A percentile compares a stretch with the other conserved stretches of the same genome.
Conservation (phyloP, 2,329 filamentous ascomycete genomes). For the Fusarium napiforme region DNA sequence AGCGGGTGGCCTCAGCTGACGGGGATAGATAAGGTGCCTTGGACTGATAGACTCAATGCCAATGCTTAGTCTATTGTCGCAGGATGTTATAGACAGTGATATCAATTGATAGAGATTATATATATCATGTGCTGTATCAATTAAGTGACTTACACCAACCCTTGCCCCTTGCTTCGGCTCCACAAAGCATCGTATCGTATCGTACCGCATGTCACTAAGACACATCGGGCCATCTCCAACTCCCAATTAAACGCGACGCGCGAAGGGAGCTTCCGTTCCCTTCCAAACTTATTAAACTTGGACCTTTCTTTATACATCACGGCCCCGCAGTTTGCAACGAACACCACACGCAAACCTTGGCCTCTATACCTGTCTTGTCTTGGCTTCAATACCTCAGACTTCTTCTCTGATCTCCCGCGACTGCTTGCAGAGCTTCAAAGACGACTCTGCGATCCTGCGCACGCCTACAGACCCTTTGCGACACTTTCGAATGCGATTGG, state of each 20-base stretch:
- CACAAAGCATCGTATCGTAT: neutral
- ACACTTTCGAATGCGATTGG: slow-evolving; percentile 1
- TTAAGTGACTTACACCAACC: neutral
- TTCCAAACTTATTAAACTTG: slow-evolving; percentile 17
- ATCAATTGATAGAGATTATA: neutral
- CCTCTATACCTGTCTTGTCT: neutral
- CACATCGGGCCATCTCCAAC: neutral
- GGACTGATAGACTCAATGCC: neutral
- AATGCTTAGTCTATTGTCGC: neutral
- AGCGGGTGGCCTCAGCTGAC: neutral
- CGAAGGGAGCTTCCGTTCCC: slow-evolving; percentile 3
- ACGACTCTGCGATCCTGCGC: neutral
- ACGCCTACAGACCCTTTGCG: slow-evolving; percentile 12
- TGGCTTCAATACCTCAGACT: neutral
- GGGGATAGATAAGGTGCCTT: neutral
- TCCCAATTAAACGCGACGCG: slow-evolving; percentile 25
- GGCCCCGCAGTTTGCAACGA: slow-evolving; percentile 19
- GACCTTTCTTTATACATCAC: slow-evolving; percentile 25
- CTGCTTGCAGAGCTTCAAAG: neutral
- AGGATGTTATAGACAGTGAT: accelerated
- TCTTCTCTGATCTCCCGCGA: slow-evolving; percentile 4
- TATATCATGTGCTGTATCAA: too few species aligned
- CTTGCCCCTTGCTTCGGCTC: neutral
- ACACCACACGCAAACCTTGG: neutral
- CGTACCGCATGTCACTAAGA: neutral